Evolutionary conservation across 768 basidiomycete genomes (phyloP), one percentile per base, ranked within the genome.

Genomic region (Suillus paluster): DNA sequence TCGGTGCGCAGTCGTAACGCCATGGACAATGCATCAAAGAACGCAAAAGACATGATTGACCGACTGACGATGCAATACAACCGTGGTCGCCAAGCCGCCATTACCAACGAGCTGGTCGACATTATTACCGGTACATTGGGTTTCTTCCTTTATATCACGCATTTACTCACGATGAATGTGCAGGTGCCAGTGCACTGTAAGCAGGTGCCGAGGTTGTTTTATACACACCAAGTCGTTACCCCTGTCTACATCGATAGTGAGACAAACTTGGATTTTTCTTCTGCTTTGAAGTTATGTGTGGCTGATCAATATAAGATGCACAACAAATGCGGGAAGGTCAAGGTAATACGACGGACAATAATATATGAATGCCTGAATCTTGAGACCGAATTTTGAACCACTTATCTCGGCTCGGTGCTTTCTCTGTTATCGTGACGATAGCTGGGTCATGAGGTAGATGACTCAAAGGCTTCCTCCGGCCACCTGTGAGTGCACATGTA

Each of bases 11-110:
- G 97, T 77, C 91, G 97, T 68, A 98, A 97, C 68, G 97, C 97
- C 71, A 99, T 99, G 97, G 97, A 99, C 86, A 99, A 95, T 73
- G 97, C 97, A 53, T 95, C 96, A 67, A 99, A 99, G 88, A 99
- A 99, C 77, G 97, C 97, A 61, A 81, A 79, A 38, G 95, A 96
- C 79, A 97, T 98, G 95, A 97, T 98, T 72, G 78, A 78, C 63
- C 77, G 81, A 49, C 83, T 98, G 55, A 91, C 91, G 76, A 91
- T 97, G 90, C 85, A 97, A 77, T 98, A 96, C 86, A 98, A 98
- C 77, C 92, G 95, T 86, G 95, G 96, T 83, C 93, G 95, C 74
- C 95, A 98, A 82, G 95, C 95, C 66, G 90, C 95, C 67, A 98
- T 98, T 73, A 98, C 95, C 64, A 97, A 95, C 80, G 94, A 97